Base-by-base conservation (phyloP, 495 filamentous ascomycete species). In the Aspergillus steynii region DNA sequence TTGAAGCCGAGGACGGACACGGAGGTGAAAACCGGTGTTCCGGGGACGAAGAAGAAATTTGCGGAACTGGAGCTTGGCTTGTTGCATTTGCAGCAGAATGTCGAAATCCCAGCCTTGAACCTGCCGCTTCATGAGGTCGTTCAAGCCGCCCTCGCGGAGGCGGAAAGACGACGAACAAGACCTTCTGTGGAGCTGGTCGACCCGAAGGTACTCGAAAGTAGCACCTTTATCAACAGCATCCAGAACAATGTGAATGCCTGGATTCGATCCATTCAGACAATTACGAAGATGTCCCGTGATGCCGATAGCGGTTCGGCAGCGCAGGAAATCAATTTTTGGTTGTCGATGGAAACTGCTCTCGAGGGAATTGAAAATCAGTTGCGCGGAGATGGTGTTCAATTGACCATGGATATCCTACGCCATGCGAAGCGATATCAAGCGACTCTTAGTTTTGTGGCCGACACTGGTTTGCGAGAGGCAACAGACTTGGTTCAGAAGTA, bases 261-360 rank as follows among this genome's bases (percentile, higher is more conserved):
- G 95, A 97, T 97, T 74, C 92, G 96, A 77, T 96, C 93, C 9
- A 98, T 99, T 61, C 93, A 96, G 74, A 88, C 89, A n/a, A 93
- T 97, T 68, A 98, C 95, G 14, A 95, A 93, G 77, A 90, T 96
- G 80, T 90, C 92, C 37, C 84, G 92, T 63, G 95, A 98, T 66
- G 88, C 91, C 5, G 86, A 88, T 32, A 92, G 90, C 50, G 92
- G 92, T 6, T 95, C 91, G 34, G 96, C 95, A 10, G 91, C 89
- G 25, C 96, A 97, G 71, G 95, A 99, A 71, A 96, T 98, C 68
- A 97, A 97, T 68, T 99, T 97, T 67, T 99, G 95, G 95, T 75
- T 98, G 47, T 92, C 91, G 1, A 96, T 98, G 88, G 95, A 99
- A 70, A 88, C 86, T 48, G 89, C 91, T 2, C 73, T 99, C 50